Percentiles rank a stretch among this genome's conserved stretches.
These are phyloP conservation scores for Cryptococcus amylolentus DNA, from an alignment of 1,284 basidiomycete species.

Conservation along the genomic window DNA sequence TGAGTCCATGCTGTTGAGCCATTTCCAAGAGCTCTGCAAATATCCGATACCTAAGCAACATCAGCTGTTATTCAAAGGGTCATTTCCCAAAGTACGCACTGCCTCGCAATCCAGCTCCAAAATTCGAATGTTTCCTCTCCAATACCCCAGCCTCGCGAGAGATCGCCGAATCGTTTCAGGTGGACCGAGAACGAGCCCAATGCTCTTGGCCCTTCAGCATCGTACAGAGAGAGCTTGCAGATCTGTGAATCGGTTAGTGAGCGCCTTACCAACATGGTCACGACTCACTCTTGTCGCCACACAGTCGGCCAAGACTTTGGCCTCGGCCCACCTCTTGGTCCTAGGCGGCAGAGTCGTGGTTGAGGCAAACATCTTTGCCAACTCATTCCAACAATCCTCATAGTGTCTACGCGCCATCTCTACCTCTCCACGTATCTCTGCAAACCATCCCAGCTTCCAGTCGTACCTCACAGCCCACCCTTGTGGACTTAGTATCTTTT, in stretches of 20 bases:
- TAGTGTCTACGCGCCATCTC: conserved; percentile 87
- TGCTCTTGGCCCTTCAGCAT: conserved; percentile 71
- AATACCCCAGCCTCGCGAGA: conserved; percentile 91
- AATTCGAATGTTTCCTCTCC: conserved; percentile 96
- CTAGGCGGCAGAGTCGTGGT: conserved; percentile 80
- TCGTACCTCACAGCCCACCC: conserved; percentile 97
- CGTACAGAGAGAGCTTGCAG: conserved; percentile 82
- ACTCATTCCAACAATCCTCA: conserved; percentile 78
- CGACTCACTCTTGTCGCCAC: conserved; percentile 72
- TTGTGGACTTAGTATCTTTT: conserved; percentile 65
- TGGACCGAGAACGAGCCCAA: conserved; percentile 78
- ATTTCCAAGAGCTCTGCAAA: conserved; percentile 84
- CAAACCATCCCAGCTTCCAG: conserved; percentile 94
- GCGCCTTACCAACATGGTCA: background rate
- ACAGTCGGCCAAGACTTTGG: conserved; percentile 90
- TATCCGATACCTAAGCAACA: conserved; percentile 65
- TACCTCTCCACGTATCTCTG: conserved; percentile 85
- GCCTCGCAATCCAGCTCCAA: conserved; percentile 93
- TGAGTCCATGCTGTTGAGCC: conserved; percentile 65
- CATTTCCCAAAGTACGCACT: conserved; percentile 58
- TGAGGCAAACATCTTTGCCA: conserved; percentile 81
- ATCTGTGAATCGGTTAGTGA: conserved; percentile 56
- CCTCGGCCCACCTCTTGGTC: conserved; percentile 97
- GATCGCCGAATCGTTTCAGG: conserved; percentile 76
- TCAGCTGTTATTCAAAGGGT: background rate